Evolutionary conservation across 768 basidiomycete genomes (phyloP).

Genomic region (Hebeloma cylindrosporum): DNA sequence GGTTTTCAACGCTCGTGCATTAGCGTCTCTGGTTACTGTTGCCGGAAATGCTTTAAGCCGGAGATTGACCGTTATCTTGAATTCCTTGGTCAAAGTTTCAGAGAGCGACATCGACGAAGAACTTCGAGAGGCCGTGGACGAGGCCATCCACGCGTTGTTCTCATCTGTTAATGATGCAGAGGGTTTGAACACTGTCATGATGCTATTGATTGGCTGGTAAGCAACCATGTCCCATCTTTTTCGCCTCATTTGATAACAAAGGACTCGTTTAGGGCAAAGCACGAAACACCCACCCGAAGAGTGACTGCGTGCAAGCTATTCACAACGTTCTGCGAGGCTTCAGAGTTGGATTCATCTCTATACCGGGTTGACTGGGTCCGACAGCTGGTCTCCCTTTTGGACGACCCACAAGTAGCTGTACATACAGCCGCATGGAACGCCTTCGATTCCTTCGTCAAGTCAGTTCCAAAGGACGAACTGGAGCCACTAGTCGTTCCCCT

Average conservation of each 20-base stretch:
- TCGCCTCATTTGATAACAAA: constrained; percentile 1
- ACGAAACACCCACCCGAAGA: constrained; percentile 66
- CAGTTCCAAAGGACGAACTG: constrained; percentile 88
- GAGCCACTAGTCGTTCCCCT: constrained; percentile 90
- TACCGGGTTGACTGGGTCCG: constrained; percentile 96
- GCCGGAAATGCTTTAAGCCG: constrained; percentile 89
- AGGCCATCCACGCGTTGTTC: constrained; percentile 74
- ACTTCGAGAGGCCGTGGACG: constrained; percentile 64
- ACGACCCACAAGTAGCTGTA: constrained; percentile 73
- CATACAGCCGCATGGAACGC: constrained; percentile 82
- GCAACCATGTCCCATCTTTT: constrained; percentile 23
- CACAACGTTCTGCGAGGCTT: constrained; percentile 78
- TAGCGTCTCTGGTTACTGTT: constrained; percentile 89
- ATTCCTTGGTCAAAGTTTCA: constrained; percentile 72
- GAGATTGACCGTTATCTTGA: constrained; percentile 76
- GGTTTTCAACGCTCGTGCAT: constrained; percentile 90
- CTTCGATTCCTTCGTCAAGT: constrained; percentile 86
- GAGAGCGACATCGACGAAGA: constrained; percentile 75
- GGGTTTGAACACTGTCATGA: constrained; percentile 87
- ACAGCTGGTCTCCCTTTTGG: constrained; percentile 79
- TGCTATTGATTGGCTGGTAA: constrained; percentile 86
- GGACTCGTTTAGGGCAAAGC: constrained; percentile 71
- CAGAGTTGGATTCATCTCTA: constrained; percentile 75
- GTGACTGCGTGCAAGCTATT: constrained; percentile 81
- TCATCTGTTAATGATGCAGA: constrained; percentile 82